These are phyloP conservation scores for Jaltomata sinuosa DNA, from an alignment of 257 asterid species.

Conservation along the genomic window DNA sequence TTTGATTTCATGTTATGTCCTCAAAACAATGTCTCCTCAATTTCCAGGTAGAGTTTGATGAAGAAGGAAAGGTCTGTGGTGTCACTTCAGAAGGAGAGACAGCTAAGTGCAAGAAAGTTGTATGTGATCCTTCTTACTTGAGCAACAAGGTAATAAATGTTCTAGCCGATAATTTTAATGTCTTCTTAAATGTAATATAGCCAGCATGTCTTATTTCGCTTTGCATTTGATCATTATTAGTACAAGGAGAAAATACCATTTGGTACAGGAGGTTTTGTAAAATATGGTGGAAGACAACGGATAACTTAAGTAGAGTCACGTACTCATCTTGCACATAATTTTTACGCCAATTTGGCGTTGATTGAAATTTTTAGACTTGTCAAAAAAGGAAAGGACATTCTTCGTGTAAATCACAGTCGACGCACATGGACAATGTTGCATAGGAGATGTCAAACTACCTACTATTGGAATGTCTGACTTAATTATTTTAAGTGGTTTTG, in stretches of 20 bases:
- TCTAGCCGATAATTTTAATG: background rate
- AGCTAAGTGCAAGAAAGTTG: conserved; percentile 88
- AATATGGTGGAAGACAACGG: background rate
- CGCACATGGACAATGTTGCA: background rate
- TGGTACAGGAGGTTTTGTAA: background rate
- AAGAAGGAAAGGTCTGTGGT: conserved; percentile 78
- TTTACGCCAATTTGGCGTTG: background rate
- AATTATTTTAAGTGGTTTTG: background rate
- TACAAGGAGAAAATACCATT: background rate
- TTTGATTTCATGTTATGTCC: background rate
- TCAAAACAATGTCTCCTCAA: background rate
- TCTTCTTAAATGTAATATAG: background rate
- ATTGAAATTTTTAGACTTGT: background rate
- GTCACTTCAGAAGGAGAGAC: conserved; percentile 97
- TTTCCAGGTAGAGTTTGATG: conserved; percentile 78
- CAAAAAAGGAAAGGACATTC: background rate
- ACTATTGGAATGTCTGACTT: background rate
- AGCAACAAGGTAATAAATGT: conserved; percentile 51
- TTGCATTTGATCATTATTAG: background rate
- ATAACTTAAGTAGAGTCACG: background rate
- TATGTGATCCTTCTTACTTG: conserved; percentile 91
- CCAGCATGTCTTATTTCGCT: background rate
- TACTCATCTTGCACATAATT: background rate
- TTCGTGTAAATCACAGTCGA: background rate
- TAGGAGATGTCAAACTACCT: background rate